These are phyloP conservation scores for Boletus tomentosulus DNA, from an alignment of 768 basidiomycete genomes.

Conservation along the genomic window DNA sequence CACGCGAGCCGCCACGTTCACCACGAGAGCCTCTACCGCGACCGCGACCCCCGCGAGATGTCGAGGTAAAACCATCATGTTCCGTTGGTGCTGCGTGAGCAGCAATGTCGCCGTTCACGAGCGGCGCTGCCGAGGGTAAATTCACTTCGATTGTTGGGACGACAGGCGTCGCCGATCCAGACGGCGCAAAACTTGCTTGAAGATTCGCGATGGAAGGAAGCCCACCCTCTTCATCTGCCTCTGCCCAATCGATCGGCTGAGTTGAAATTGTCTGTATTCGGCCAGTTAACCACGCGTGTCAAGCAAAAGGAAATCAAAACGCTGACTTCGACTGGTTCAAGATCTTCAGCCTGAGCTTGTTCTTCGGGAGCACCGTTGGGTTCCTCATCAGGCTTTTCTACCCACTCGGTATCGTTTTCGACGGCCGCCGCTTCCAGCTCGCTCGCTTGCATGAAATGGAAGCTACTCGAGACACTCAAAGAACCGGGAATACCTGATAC, in stretches of 20 bases:
- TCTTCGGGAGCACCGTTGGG: constrained; percentile 14
- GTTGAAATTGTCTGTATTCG: constrained; percentile 15
- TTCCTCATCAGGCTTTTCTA: constrained; percentile 44
- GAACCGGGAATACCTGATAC: constrained; percentile 41
- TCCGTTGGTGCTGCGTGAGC: constrained; percentile 31
- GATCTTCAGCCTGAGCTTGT: constrained; percentile 11
- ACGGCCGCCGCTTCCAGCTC: constrained; percentile 59
- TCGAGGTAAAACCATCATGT: constrained; percentile 61
- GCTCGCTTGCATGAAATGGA: constrained; percentile 80
- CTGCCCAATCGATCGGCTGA: constrained; percentile 72
- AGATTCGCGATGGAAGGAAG: constrained; percentile 75
- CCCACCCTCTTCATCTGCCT: constrained; percentile 68
- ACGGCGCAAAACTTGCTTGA: constrained; percentile 73
- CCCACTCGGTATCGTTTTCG: constrained; percentile 54
- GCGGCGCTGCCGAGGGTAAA: constrained; percentile 18
- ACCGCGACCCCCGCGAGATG: constrained; percentile 45
- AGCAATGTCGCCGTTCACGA: constrained; percentile 19
- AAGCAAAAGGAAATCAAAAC: not conserved
- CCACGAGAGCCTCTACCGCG: constrained; percentile 41
- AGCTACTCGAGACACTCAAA: constrained; percentile 46
- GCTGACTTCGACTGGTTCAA: constrained; percentile 32
- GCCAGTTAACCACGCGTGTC: not conserved
- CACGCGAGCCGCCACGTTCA: constrained; percentile 39
- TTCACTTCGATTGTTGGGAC: constrained; percentile 35
- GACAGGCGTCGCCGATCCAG: constrained; percentile 63